Evolutionary conservation across 139 green algal genomes (phyloP).

Genomic region (Chlorella sp.): DNA sequence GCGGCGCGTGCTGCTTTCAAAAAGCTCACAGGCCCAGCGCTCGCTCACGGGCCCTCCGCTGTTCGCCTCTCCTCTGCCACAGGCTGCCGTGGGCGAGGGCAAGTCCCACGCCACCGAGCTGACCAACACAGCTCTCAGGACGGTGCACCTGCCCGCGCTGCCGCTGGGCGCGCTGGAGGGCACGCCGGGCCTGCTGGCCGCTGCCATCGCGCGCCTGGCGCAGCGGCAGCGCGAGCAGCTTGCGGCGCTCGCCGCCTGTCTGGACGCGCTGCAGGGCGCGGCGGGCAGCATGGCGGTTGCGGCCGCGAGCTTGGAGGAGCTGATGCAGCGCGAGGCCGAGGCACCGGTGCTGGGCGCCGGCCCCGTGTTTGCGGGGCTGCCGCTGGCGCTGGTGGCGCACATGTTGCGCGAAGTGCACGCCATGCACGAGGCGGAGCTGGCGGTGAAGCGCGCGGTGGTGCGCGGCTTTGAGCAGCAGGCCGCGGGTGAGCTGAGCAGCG

Average conservation of each 20-base stretch:
- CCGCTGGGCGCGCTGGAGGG: constrained; percentile 2
- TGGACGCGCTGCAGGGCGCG: not conserved
- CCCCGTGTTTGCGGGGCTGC: constrained; percentile 30
- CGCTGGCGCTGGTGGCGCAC: constrained; percentile 8
- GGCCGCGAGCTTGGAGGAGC: not conserved
- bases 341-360: constrained; percentile 9
- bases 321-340: constrained; percentile 1
- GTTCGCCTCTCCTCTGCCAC: not conserved
- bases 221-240: constrained; percentile 1
- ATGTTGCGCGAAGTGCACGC: constrained; percentile 16
- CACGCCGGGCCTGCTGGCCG: not conserved
- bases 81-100: constrained; percentile 13
- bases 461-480: constrained; percentile 21
- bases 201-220: constrained; percentile 1
- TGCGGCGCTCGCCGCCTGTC: not conserved
- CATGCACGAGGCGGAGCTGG: constrained; percentile 24
- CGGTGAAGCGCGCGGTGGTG: constrained; percentile 27
- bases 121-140: constrained; percentile 22
- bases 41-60: not conserved
- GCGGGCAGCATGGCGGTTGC: constrained; percentile 4
- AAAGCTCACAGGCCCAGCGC: too few relatives aligned
- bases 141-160: constrained; percentile 20
- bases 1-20: too few relatives aligned
- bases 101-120: constrained; percentile 17
- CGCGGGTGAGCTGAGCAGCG: too few relatives aligned